Evolutionary conservation across 441 rosid species (phyloP), one percentile per base, ranked within the genome.

Genomic region (Capsella rubella): DNA sequence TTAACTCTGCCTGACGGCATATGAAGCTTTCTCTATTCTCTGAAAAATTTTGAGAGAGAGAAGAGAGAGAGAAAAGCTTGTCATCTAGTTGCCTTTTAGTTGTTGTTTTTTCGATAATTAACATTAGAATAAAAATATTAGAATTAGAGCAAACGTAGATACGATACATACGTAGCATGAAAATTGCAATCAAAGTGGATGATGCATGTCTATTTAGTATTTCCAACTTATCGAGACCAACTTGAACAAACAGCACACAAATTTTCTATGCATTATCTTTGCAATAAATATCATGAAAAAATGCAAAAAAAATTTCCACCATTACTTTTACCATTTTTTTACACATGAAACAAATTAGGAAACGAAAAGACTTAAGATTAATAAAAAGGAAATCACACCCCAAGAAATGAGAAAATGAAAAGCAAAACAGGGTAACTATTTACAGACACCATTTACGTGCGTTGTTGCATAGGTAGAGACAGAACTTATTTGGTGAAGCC

Each of bases 401-500:
- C 63, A 53, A 52, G 43, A 78, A 50, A 73, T 71, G 65, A 72
- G 32, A 43, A 40, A 64, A 45, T 14, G 21, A 53, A 42, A 42
- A 43, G 25, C 50, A 51, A 71, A 72, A 63, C 74, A 62, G 12
- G 49, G 43, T 67, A 73, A 78, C 78, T 78, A 78, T 73, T 54
- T 73, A 78, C 78, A 78, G 71, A 73, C 66, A 73, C 74, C 64
- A 78, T 62, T 67, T 78, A 73, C 70, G 78, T 40, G 71, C 62
- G 40, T 73, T 29, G 69, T 50, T 64, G 73, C 51, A 67, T 55
- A 56, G 40, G 42, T 34, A 72, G 73, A 59, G 69, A 72, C 35
- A 34, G 6, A 64, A 68, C 69, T 78, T 78, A 78, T 78, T 78
- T 62, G 71, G 71, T 73, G 73, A 78, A 78, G 81, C 78, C 81